A percentile compares a stretch with the other conserved stretches of the same genome.
Conservation (phyloP, 2,329 filamentous ascomycete species). For the Aureobasidium sp. region DNA sequence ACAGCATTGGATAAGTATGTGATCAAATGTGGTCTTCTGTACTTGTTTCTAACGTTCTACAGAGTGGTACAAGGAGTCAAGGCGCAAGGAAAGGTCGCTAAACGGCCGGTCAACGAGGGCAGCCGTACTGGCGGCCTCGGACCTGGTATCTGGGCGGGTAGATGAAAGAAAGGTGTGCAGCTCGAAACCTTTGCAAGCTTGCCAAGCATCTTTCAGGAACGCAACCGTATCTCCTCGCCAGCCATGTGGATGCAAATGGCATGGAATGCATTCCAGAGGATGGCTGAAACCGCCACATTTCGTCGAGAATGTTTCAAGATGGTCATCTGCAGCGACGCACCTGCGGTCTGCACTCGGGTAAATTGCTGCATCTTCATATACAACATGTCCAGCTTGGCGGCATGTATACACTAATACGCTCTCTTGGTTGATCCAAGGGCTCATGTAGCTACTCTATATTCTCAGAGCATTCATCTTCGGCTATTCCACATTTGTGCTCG, state of each 20-base stretch:
- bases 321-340: background rate
- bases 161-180: constrained; percentile 22
- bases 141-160: constrained; percentile 30
- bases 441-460: background rate
- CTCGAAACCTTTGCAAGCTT: background rate
- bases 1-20: constrained; percentile 66
- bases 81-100: constrained; percentile 67
- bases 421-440: background rate
- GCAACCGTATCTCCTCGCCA: background rate
- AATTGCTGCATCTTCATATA: background rate
- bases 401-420: background rate
- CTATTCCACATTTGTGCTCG: no score
- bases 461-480: background rate
- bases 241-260: background rate
- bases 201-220: background rate
- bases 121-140: constrained; percentile 36
- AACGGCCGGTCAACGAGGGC: constrained; percentile 69
- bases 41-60: background rate
- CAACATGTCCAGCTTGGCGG: background rate
- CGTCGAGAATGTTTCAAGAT: constrained; percentile 6
- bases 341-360: background rate
- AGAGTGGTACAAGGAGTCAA: constrained; percentile 73
- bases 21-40: background rate
- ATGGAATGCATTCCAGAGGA: background rate
- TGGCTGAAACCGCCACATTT: background rate